A percentile compares a stretch with the other conserved stretches of the same genome.
These are phyloP conservation scores for Perilla frutescens DNA, from an alignment of 257 asterid species.

Conservation along the genomic window DNA sequence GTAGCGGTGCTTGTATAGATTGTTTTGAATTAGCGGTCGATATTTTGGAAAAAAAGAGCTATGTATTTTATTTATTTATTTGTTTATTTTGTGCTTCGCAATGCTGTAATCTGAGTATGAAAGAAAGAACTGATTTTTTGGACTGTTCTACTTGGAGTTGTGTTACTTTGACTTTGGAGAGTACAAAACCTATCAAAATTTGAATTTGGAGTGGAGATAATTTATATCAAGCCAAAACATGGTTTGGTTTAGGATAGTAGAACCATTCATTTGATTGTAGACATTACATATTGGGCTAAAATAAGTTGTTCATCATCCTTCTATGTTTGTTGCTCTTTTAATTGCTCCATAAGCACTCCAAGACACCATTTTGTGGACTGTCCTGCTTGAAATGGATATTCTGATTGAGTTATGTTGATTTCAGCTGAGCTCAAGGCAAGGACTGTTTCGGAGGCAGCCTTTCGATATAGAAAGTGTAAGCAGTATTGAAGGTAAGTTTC, in stretches of 20 bases:
- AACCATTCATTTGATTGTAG: background rate
- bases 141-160: background rate
- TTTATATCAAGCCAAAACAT: background rate
- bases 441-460: slow-evolving; percentile 46
- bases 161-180: slow-evolving; percentile 18
- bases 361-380: background rate
- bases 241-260: slow-evolving; percentile 1
- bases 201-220: background rate
- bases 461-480: slow-evolving; percentile 37
- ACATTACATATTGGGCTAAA: background rate
- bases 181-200: background rate
- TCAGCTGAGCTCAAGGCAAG: slow-evolving; percentile 55
- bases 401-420: slow-evolving; percentile 31
- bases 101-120: background rate
- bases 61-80: background rate
- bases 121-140: background rate
- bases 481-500: slow-evolving; percentile 57
- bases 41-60: background rate
- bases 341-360: background rate
- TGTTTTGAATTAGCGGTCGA: background rate
- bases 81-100: slow-evolving; percentile 13
- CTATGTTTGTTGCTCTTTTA: background rate
- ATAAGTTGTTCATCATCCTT: background rate
- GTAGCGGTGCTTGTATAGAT: slow-evolving; percentile 7
- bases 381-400: slow-evolving; percentile 32